These are phyloP conservation scores for Coelastrella sp. DNA, from an alignment of 139 green algal genomes.

Conservation along the genomic window DNA sequence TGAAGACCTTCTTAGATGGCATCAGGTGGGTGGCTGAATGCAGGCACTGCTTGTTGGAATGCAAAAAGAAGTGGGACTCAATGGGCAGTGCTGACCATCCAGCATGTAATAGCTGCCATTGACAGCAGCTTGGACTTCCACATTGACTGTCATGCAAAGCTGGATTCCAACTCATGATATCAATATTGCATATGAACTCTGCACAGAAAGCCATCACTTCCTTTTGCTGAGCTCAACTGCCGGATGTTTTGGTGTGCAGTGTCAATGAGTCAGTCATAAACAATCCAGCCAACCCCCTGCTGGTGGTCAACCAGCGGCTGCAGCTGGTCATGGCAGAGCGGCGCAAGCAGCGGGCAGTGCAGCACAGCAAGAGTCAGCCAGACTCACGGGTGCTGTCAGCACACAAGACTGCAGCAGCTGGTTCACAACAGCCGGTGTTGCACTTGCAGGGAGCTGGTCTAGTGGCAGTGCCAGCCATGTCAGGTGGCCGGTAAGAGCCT, in stretches of 20 bases:
- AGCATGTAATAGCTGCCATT: background rate
- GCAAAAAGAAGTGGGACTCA: background rate
- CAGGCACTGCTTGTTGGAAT: slow-evolving; percentile 61
- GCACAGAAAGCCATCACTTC: too few species aligned
- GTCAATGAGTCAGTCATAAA: slow-evolving; percentile 88
- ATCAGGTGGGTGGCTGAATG: slow-evolving; percentile 51
- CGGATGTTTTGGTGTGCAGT: background rate
- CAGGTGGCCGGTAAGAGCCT: background rate
- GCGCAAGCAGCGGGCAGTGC: slow-evolving; percentile 20
- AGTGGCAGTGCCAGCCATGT: background rate
- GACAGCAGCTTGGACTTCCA: background rate
- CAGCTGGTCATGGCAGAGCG: slow-evolving; percentile 60
- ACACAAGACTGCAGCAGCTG: background rate
- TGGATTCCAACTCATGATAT: too few species aligned
- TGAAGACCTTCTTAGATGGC: slow-evolving; percentile 76
- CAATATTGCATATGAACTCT: too few species aligned
- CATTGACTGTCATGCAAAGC: too few species aligned
- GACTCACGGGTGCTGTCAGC: background rate
- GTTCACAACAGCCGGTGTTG: slow-evolving; percentile 22
- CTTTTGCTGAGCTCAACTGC: too few species aligned
- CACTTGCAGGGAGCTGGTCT: slow-evolving; percentile 21
- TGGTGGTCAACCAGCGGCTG: slow-evolving; percentile 88
- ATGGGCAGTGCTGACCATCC: background rate
- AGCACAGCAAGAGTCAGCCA: background rate
- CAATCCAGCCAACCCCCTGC: slow-evolving; percentile 86